Evolutionary conservation across 331 rosid genomes (phyloP), one percentile per base, ranked within the genome.

Genomic region (Saraca asoca): DNA sequence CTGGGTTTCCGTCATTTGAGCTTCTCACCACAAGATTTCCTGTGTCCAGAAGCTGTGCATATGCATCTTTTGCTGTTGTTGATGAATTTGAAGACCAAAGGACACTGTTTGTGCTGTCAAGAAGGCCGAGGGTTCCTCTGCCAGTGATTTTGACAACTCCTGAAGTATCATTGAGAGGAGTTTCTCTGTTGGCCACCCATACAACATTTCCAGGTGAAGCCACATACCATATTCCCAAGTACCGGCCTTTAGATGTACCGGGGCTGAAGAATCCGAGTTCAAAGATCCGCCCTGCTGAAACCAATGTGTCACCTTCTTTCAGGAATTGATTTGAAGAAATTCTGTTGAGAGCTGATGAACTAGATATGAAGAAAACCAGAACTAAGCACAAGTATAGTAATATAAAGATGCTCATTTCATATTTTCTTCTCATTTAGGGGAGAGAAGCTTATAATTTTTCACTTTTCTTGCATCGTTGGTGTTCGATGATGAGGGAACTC

Each of bases 1-100:
- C 57, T 4, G 31, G 18, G 5, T 49, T 17, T 5, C 43, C 11
- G 7, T 48, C 31, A 24, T 49, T n/a, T 49, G 19, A 8, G 20
- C 63, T 49, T 52, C 38, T 66, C 69, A 67, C 63, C 12, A 67
- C 55, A 9, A 74, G 49, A 52, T 74, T 74, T 48, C 78, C 78
- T n/a, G 59, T 46, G 53, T 73, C 78, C 15, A 65, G 29, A 65
- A 73, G 59, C 53, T 64, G 71, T 11, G 72, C 66, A 49, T 64
- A 18, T 1, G 72, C 60, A 11, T 48, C 20, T 29, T 58, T 35
- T 37, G 50, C 65, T 37, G 45, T 0, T 66, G 9, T 31, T 13
- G 59, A 20, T 41, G 60, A 45, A 39, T 44, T 42, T n/a, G 70
- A 64, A 15, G 64, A 63, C 77, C 77, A 72, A 42, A 44, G 12